These are phyloP conservation scores for Suhomyces faveliae DNA, from an alignment of 805 yeast genomes.

Conservation along the genomic window DNA sequence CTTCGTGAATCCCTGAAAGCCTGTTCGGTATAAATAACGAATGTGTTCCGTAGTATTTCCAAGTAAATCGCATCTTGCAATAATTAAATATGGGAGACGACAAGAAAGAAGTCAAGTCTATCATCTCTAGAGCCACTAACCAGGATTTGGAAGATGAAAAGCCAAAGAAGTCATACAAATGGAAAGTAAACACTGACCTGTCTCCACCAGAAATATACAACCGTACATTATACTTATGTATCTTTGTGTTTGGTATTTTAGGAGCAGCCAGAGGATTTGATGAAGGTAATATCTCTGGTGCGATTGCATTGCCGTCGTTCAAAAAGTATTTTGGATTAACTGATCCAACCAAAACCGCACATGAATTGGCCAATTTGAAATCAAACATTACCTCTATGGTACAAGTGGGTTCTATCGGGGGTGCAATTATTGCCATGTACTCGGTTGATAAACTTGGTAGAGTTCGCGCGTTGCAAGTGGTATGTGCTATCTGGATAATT, in stretches of 20 bases:
- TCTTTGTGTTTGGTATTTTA: constrained; percentile 22
- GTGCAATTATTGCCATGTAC: constrained; percentile 24
- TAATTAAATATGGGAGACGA: not conserved
- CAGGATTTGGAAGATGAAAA: not conserved
- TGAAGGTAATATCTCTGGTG: constrained; percentile 24
- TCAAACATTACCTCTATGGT: constrained; percentile 27
- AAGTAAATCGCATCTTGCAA: not conserved
- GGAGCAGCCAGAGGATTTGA: constrained; percentile 27
- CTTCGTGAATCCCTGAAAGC: not conserved
- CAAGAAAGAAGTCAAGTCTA: constrained; percentile 1
- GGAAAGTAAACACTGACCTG: constrained; percentile 15
- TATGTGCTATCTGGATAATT: constrained; percentile 20
- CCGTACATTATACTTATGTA: constrained; percentile 19
- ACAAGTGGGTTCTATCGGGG: constrained; percentile 24
- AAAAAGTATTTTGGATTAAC: constrained; percentile 17
- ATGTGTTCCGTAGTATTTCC: not conserved
- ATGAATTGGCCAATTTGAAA: constrained; percentile 18
- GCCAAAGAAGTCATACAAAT: constrained; percentile 10
- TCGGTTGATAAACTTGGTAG: constrained; percentile 23
- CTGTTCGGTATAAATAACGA: not conserved
- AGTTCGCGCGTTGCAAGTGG: constrained; percentile 21
- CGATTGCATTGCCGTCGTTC: constrained; percentile 20
- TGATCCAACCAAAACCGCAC: constrained; percentile 16
- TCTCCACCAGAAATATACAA: constrained; percentile 24
- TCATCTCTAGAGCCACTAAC: not conserved